Evolutionary conservation across 192 early-diverging fungal genomes (phyloP), one percentile per base, ranked within the genome.

Genomic region (Spinellus fusiger): DNA sequence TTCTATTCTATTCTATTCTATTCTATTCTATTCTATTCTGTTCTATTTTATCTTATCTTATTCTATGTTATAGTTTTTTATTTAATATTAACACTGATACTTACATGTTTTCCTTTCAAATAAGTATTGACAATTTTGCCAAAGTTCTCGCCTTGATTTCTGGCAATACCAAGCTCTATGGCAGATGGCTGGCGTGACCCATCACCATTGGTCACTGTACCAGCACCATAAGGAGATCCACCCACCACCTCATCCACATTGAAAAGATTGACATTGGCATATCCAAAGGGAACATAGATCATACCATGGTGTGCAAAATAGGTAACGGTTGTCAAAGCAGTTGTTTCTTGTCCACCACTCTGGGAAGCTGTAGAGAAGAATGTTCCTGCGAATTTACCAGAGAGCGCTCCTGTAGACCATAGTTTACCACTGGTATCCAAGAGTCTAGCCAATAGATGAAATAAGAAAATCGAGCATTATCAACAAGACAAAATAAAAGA

Each of bases 321-420:
- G 0, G 88, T 77, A 23, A 92, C 56, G 38, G 89, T 72, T 27
- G 80, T 81, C 5, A 86, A 61, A 28, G 83, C 80, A 4, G 88
- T 90, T 28, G 78, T 80, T 66, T 94, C 90, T 76, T 90, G 88
- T 20, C 91, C 91, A 53, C 90, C 90, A 67, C 87, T 84, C 75
- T 88, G 87, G 47, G 81, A 77, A 5, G 74, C 83, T 7, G 89
- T 90, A 32, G 88, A 86, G 49, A 80, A 84, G 78, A 94, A 92
- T 48, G 77, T 69, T 28, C 84, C 90, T 4, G 76, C 89, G 44
- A 82, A 80, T 80, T 92, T 93, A 27, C 83, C 86, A 22, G 70
- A 66, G 48, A 92, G 73, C 2, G 83, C 81, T 27, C 79, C 77
- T 2, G 29, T 61, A 1, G 48, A 54, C 80, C 82, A 87, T 8